Percentiles rank a stretch among this genome's conserved stretches.
Evolutionary conservation across 345 rosid species (phyloP).

Genomic region (Hypericum androsaemum): DNA sequence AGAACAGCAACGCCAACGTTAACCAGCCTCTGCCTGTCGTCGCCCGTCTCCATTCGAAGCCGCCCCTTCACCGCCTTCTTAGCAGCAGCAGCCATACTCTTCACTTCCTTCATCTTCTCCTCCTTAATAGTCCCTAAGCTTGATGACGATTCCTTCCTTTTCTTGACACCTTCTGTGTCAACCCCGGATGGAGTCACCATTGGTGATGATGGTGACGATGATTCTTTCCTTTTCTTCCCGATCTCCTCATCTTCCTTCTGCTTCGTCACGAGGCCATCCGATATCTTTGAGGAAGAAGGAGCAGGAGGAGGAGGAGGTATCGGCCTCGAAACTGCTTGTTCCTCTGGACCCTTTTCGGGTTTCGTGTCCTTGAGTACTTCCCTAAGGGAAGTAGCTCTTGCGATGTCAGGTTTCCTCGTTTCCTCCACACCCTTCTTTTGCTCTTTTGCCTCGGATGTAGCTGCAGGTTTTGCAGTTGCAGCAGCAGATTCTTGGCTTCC

Average conservation of each 20-base stretch:
- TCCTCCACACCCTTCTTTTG: too few species aligned
- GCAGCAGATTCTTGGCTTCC: neutral
- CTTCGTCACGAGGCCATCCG: slow-evolving; percentile 2
- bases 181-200: too few species aligned
- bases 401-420: too few species aligned
- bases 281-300: neutral
- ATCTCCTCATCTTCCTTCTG: slow-evolving; percentile 1
- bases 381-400: too few species aligned
- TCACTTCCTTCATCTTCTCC: slow-evolving; percentile 15
- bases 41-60: slow-evolving; percentile 17
- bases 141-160: slow-evolving; percentile 1
- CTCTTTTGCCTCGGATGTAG: too few species aligned
- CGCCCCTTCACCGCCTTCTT: slow-evolving; percentile 19
- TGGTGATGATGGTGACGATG: neutral
- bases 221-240: slow-evolving; percentile 9
- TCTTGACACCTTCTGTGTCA: slow-evolving; percentile 11
- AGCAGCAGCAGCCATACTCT: slow-evolving; percentile 13
- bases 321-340: slow-evolving; percentile 2
- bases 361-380: too few species aligned
- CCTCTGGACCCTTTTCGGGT: too few species aligned
- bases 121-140: slow-evolving; percentile 12
- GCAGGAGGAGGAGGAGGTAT: neutral
- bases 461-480: neutral
- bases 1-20: slow-evolving; percentile 52
- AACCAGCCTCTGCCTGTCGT: slow-evolving; percentile 40